phyloP scores from a whole-genome alignment of 768 basidiomycete species.

The Termitomyces eurrhizus region DNA sequence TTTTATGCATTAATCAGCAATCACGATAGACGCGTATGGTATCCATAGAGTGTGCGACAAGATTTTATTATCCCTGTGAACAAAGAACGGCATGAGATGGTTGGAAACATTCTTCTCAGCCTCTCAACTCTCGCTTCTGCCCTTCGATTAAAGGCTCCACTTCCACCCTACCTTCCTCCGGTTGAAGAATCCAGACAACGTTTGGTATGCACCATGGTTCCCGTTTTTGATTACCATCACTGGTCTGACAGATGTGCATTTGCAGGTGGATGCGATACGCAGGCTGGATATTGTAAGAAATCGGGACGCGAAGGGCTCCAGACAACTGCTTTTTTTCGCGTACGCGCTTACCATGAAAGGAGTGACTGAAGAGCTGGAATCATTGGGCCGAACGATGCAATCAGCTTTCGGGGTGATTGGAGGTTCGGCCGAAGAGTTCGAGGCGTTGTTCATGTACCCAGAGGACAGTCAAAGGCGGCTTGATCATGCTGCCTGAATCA shows the following conservation, averaged over 20 bases:
- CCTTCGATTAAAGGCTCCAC: conserved; percentile 81
- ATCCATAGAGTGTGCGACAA: conserved; percentile 62
- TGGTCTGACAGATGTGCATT: not conserved
- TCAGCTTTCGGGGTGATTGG: conserved; percentile 92
- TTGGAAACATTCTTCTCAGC: conserved; percentile 89
- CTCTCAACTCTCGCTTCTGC: conserved; percentile 78
- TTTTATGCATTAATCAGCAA: not conserved
- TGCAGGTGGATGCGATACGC: conserved; percentile 77
- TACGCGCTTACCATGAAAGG: conserved; percentile 95
- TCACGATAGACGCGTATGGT: not conserved
- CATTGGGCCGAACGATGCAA: conserved; percentile 76
- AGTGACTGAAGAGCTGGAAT: conserved; percentile 85
- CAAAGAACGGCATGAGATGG: conserved; percentile 87
- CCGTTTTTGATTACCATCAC: not conserved
- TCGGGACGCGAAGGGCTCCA: conserved; percentile 74
- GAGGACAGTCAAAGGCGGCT: conserved; percentile 22
- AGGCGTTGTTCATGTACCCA: conserved; percentile 58
- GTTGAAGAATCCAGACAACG: conserved; percentile 81
- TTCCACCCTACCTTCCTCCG: conserved; percentile 96
- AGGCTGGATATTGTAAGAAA: conserved; percentile 85
- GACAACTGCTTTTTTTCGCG: conserved; percentile 89
- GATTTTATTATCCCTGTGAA: conserved; percentile 94
- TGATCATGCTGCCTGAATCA: conserved; percentile 18
- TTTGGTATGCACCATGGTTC: conserved; percentile 45
- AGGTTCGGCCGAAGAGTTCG: conserved; percentile 76